Base-by-base conservation (phyloP, 2,329 filamentous ascomycete species). In the Magnaporthiopsis incrustans region DNA sequence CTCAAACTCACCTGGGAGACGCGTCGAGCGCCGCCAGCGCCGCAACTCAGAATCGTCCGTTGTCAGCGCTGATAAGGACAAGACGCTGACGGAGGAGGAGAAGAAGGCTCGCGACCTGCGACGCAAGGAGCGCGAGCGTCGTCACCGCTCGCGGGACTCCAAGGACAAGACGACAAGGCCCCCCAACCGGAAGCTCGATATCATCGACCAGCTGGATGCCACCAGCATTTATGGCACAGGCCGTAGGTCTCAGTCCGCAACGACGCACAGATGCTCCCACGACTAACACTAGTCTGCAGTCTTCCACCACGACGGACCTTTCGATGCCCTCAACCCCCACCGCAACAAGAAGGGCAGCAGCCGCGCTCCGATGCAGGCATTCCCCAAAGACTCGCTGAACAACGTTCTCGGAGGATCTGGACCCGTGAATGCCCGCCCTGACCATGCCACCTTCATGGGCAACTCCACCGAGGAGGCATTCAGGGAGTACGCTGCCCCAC, bases 261-360 rank as follows among this genome's bases (percentile, higher is more conserved):
- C 44, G 22, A 25, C 10, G 10, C 44, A 11, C 25, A 32, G 50
- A 26, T 30, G 32, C 30, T 10, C 10, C 8, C 25, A 7, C 32
- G 14, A 57, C 61, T 62, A 18, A 57, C 61, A 25, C 4, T 14
- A 25, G 30, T 30, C 4, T 32, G 12, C 71, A 96, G 92, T 97
- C 69, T 97, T 98, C 77, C 95, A 99, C 72, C 95, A 99, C 73
- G 95, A 98, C 72, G 95, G 95, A 0, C 95, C 95, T 5, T 99
- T 97, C 71, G 95, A 99, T 76, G 95, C 95, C 26, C 91, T 95
- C 74, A 96, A 97, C 75, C 92, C 95, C 5, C 90, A 96, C 74
- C 91, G 95, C 68, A 99, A 98, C 76, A 88, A 91, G 65, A 90
- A 90, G 72, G 91, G 88, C 70, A 88, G 89, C 71, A 86, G 88